These are phyloP conservation scores for Coniochaeta pulveracea DNA, from an alignment of 2,329 filamentous ascomycete genomes.

Conservation along the genomic window DNA sequence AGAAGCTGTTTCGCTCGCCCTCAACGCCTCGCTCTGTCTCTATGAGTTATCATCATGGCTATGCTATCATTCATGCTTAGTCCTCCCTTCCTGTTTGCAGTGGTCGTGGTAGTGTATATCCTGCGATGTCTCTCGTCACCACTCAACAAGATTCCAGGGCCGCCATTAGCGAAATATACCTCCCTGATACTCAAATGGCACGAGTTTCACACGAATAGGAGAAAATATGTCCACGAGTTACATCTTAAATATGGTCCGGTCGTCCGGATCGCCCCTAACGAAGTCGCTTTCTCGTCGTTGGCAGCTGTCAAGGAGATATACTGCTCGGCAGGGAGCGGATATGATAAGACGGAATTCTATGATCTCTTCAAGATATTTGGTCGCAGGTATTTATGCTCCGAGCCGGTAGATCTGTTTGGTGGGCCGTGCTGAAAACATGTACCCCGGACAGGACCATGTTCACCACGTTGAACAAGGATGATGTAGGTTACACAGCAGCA, in stretches of 20 bases:
- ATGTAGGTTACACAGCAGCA: conserved; percentile 24
- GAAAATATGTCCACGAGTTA: conserved; percentile 41
- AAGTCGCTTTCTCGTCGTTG: conserved; percentile 46
- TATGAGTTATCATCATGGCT: no score
- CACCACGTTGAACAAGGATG: conserved; percentile 40
- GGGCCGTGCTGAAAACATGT: conserved; percentile 7
- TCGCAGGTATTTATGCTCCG: conserved; percentile 40
- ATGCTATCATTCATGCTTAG: no score
- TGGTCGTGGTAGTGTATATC: conserved; percentile 7
- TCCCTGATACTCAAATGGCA: conserved; percentile 41
- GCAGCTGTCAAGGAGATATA: conserved; percentile 53
- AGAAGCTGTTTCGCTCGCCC: no score
- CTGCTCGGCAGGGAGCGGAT: conserved; percentile 48
- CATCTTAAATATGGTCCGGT: conserved; percentile 45
- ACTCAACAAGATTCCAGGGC: conserved; percentile 34
- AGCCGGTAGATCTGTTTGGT: background rate
- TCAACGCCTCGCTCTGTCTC: no score
- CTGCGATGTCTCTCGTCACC: conserved; percentile 17
- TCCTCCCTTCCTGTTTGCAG: conserved; percentile 6
- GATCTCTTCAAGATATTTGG: conserved; percentile 47
- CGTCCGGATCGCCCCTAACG: conserved; percentile 44
- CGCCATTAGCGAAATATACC: conserved; percentile 34
- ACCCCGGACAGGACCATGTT: conserved; percentile 41
- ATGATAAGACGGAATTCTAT: conserved; percentile 56
- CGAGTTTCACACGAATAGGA: conserved; percentile 41